These are phyloP conservation scores for Taphrina wiesneri DNA, from an alignment of 1,139 yeast species.

Conservation along the genomic window DNA sequence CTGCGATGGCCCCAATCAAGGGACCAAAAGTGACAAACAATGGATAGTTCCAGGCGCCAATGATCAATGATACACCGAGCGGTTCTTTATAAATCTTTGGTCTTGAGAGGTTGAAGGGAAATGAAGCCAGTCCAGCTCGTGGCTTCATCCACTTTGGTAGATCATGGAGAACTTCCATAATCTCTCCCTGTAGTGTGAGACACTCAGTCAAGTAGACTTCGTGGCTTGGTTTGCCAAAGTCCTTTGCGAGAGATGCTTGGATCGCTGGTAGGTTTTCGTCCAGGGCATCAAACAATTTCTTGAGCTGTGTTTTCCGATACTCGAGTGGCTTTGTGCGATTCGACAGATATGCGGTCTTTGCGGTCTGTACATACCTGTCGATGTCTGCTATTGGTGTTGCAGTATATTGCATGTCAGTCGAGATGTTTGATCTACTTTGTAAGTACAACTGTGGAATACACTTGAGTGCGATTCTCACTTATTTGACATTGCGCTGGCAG, in stretches of 20 bases:
- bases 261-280: slow-evolving; percentile 61
- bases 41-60: slow-evolving; percentile 76
- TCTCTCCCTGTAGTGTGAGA: slow-evolving; percentile 56
- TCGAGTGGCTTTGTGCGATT: slow-evolving; percentile 60
- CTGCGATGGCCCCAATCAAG: slow-evolving; percentile 77
- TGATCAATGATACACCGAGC: slow-evolving; percentile 30
- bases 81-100: slow-evolving; percentile 26
- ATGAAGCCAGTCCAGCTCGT: slow-evolving; percentile 42
- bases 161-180: slow-evolving; percentile 60
- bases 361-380: slow-evolving; percentile 5
- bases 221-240: slow-evolving; percentile 62
- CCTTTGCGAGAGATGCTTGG: slow-evolving; percentile 61
- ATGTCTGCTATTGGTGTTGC: slow-evolving; percentile 22
- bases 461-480: not conserved
- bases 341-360: slow-evolving; percentile 48
- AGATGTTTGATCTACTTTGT: not conserved
- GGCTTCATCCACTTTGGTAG: slow-evolving; percentile 66
- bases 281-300: slow-evolving; percentile 67
- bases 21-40: slow-evolving; percentile 65
- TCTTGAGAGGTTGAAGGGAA: slow-evolving; percentile 21
- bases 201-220: slow-evolving; percentile 68
- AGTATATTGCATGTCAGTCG: not conserved
- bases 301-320: slow-evolving; percentile 61
- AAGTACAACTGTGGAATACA: not conserved
- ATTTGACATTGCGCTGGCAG: not conserved